Evolutionary conservation across 768 basidiomycete species (phyloP), one percentile per base, ranked within the genome.

Genomic region (Trametes maxima): DNA sequence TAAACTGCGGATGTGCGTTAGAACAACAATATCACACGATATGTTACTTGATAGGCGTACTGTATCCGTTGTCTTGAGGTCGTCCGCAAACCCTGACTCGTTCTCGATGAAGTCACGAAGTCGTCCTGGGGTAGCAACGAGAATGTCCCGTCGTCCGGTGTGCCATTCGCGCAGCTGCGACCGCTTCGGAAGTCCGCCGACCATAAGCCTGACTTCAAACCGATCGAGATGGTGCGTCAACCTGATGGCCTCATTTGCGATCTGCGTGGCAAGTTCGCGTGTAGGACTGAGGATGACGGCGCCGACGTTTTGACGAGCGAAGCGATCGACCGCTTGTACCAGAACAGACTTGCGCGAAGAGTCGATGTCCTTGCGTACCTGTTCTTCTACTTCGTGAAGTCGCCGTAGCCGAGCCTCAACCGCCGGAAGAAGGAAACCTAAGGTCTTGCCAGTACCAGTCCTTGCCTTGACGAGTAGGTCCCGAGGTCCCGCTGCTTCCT

Each of bases 41-140:
- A 54, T 25, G 25, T 13, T 10, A 7, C 1, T 17, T 2, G 7
- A 48, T 25, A 54, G 12, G 77, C 87, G 45, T 65, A 90, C 90
- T 65, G 85, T 77, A 67, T 86, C 79, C 2, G 88, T 81, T 17
- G 80, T 75, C 21, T 74, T 71, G 22, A 95, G 68, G 2, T 80
- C 82, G 2, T 78, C 76, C 19, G 75, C 75, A 11, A 95, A 80
- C 2, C 79, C 79, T 0, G 80, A 79, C 55, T 87, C 86, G 46
- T 76, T 80, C 57, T 82, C 74, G 54, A 96, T 69, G 43, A 93
- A 66, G 72, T 96, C 94, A 59, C 85, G 79, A 53, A 97, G 73
- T 21, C 95, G 83, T 46, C 95, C 95, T n/a, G 95, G 93, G 0
- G 95, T 98, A 0, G 87, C 87, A 36, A 97, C 92, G 45, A 96